Evolutionary conservation across 768 basidiomycete genomes (phyloP).

Genomic region (Candolleomyces aberdarensis): DNA sequence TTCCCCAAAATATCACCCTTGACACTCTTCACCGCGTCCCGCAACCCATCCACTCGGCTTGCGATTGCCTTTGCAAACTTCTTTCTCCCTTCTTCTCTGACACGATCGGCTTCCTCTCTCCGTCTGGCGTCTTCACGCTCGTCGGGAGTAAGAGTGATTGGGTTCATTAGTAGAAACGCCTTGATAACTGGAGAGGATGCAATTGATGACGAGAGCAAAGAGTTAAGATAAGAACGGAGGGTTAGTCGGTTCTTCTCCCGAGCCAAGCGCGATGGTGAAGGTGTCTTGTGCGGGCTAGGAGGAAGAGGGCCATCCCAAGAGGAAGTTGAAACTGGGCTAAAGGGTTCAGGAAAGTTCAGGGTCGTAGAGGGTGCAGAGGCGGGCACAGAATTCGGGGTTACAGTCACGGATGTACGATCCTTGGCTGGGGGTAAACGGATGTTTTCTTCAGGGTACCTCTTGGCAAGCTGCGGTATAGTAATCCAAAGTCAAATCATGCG

Average conservation of each 20-base stretch:
- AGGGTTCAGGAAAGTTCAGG: slow-evolving; percentile 7
- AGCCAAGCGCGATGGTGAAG: slow-evolving; percentile 45
- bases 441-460: slow-evolving; percentile 80
- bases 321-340: background rate
- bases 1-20: slow-evolving; percentile 92
- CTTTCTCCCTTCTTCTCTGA: slow-evolving; percentile 84
- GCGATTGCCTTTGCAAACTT: slow-evolving; percentile 87
- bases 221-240: slow-evolving; percentile 87
- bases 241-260: slow-evolving; percentile 96
- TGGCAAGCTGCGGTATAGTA: slow-evolving; percentile 60
- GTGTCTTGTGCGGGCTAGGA: background rate
- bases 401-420: slow-evolving; percentile 71
- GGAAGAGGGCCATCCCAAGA: background rate
- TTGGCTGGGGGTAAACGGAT: slow-evolving; percentile 84
- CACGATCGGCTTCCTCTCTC: slow-evolving; percentile 85
- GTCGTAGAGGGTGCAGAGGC: slow-evolving; percentile 14
- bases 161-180: slow-evolving; percentile 80
- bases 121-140: slow-evolving; percentile 77
- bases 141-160: slow-evolving; percentile 61
- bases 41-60: slow-evolving; percentile 77
- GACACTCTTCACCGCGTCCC: slow-evolving; percentile 80
- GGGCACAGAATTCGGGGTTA: slow-evolving; percentile 20
- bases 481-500: background rate
- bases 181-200: slow-evolving; percentile 82
- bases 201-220: slow-evolving; percentile 69